Base-by-base conservation (phyloP, 1,139 yeast genomes). In the Blastobotrys proliferans region DNA sequence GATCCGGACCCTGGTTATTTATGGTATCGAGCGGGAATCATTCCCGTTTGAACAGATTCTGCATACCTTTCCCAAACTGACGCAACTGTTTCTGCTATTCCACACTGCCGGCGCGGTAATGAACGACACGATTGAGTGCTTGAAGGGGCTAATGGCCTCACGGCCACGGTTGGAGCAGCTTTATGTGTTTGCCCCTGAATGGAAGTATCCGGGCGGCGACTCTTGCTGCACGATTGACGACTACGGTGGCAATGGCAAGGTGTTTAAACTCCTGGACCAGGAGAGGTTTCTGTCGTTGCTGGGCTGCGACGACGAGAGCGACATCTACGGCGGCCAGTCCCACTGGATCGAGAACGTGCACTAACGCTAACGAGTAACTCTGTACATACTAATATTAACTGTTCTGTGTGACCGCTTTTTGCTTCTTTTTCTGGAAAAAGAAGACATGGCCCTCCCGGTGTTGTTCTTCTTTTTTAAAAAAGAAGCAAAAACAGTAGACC, bases 251-350 rank as follows among this genome's bases (percentile, higher is more conserved):
- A 13, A 9, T 14, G 17, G 22, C 11, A 3, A 20, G 3, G 19
- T 6, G 28, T 13, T 20, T n/a, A 6, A n/a, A 3, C 28, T 34
- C 11, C 3, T 34, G 4, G 26, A 34, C 3, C 20, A 19, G 13
- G n/a, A 4, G 14, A 11, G 14, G 2, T 35, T 35, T 25, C 17
- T 35, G 30, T 3, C 11, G 3, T 2, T 5, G 13, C 13, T 35
- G 29, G 21, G 11, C 29, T 9, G 38, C 21, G 38, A 27, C 6
- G 38, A 35, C 18, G 38, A 35, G 21, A 25, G 31, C 21, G 38
- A 35, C 8, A 5, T 35, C 3, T 24, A 4, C 26, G 38, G 38
- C 6, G 38, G 38, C n/a, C 38, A 30, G 18, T 25, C 31, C 21
- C 10, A 11, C 8, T 35, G 38, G 38, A 35, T 35, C 6, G 38